Conservation (phyloP, 345 rosid genomes). For the Carallia brachiata region DNA sequence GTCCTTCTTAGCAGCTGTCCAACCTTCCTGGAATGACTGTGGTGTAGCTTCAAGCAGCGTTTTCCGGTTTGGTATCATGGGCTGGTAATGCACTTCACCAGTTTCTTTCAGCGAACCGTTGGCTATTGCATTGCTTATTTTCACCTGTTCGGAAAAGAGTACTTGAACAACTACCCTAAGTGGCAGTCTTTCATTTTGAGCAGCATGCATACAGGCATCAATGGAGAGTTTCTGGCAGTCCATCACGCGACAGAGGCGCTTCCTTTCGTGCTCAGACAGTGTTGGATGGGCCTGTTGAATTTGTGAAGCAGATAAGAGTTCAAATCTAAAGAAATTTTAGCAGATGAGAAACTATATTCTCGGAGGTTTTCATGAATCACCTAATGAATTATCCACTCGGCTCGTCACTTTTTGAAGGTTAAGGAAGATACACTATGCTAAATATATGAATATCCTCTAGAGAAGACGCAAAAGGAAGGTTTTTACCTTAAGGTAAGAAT, state of each 20-base stretch:
- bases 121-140: conserved; percentile 81
- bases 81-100: conserved; percentile 63
- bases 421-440: neutral
- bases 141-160: conserved; percentile 93
- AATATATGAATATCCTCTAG: neutral
- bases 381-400: conserved; percentile 22
- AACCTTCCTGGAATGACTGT: conserved; percentile 95
- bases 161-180: conserved; percentile 88
- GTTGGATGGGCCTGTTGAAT: conserved; percentile 83
- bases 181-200: conserved; percentile 93
- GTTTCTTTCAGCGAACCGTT: conserved; percentile 61
- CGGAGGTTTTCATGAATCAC: conserved; percentile 8
- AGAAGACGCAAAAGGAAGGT: neutral
- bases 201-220: conserved; percentile 97
- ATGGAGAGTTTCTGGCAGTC: conserved; percentile 97
- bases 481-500: conserved; percentile 69
- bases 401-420: too few species aligned
- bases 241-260: conserved; percentile 90
- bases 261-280: conserved; percentile 94
- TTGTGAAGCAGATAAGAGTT: neutral
- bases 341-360: too few species aligned
- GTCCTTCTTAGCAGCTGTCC: conserved; percentile 90
- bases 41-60: conserved; percentile 89
- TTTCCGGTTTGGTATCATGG: conserved; percentile 70
- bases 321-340: neutral